Evolutionary conservation across 495 filamentous ascomycete species (phyloP).

Genomic region (Talaromyces wortmannii): DNA sequence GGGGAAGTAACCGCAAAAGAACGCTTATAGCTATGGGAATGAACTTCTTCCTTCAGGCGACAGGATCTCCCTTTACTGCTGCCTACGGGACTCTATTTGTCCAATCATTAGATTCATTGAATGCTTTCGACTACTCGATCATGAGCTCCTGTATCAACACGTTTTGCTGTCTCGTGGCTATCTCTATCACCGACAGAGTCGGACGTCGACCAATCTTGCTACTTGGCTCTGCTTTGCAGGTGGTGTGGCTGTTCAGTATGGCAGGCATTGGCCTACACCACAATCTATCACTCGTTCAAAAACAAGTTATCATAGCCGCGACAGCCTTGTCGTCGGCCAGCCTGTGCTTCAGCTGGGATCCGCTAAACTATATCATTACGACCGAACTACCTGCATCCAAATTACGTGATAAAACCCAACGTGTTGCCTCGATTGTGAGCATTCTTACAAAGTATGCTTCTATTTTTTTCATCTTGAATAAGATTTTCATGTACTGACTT

Average conservation of each 20-base stretch:
- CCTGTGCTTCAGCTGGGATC: constrained; percentile 10
- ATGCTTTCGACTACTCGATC: constrained; percentile 19
- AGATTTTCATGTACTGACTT: neutral
- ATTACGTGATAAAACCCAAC: constrained; percentile 22
- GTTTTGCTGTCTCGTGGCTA: constrained; percentile 1
- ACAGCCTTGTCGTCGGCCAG: constrained; percentile 6
- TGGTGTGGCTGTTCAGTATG: constrained; percentile 6
- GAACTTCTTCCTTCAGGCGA: constrained; percentile 28
- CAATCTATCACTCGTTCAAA: neutral
- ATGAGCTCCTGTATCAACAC: constrained; percentile 6
- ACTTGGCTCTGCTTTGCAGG: constrained; percentile 1
- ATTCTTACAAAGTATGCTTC: constrained; percentile 21
- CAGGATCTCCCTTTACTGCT: constrained; percentile 22
- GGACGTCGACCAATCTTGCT: constrained; percentile 2
- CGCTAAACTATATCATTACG: constrained; percentile 12
- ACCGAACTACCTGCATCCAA: constrained; percentile 10
- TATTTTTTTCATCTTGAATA: neutral
- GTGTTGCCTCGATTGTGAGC: constrained; percentile 19
- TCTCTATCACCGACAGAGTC: neutral
- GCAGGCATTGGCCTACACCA: constrained; percentile 2
- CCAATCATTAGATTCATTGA: constrained; percentile 21
- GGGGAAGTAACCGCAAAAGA: constrained; percentile 17
- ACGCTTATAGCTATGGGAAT: constrained; percentile 21
- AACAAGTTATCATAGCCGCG: neutral
- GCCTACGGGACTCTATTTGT: constrained; percentile 28